phyloP scores from a whole-genome alignment of 2,329 filamentous ascomycete species.

The Truncatella angustata region DNA sequence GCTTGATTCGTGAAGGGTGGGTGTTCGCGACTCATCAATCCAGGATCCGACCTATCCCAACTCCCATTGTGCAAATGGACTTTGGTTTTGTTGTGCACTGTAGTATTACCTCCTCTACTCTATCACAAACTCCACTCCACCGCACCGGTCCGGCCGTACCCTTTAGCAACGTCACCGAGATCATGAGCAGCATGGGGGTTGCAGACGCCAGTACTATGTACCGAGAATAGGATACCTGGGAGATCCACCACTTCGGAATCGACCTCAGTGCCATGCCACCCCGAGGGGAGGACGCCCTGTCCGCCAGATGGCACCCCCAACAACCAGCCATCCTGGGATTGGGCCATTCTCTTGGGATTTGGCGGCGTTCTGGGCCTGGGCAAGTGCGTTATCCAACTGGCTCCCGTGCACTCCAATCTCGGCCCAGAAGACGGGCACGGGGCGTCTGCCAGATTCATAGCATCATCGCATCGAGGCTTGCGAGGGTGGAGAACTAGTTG shows the following conservation, averaged over 20 bases:
- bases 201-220: no score
- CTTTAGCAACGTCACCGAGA: no score
- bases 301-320: neutral
- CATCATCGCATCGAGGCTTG: neutral
- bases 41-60: neutral
- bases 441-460: neutral
- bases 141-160: no score
- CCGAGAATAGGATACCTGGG: no score
- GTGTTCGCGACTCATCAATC: slow-evolving; percentile 1
- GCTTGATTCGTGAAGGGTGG: neutral
- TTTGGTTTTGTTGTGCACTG: neutral
- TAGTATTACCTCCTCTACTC: no score
- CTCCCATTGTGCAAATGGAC: neutral
- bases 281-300: neutral
- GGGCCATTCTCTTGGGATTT: no score
- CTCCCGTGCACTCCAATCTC: neutral
- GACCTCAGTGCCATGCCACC: no score
- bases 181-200: no score
- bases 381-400: neutral
- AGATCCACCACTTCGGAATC: no score
- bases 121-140: no score
- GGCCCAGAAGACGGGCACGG: neutral
- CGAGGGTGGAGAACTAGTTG: no score
- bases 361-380: neutral
- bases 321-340: neutral